Conservation (phyloP, 257 asterid genomes). For the Ballota nigra region DNA sequence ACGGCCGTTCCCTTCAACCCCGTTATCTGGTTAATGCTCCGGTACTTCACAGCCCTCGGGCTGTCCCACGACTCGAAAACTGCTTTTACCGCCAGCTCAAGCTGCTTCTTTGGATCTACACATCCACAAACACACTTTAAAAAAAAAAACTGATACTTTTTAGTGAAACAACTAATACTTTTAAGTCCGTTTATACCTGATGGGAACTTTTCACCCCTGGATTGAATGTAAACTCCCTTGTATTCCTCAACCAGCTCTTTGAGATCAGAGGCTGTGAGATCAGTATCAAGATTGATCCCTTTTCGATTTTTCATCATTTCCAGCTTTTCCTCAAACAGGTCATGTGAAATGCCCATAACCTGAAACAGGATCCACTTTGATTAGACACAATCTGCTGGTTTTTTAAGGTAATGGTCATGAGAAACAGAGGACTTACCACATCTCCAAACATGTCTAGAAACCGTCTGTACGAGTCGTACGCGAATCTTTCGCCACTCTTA, state of each 20-base stretch:
- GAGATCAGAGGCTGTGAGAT: slow-evolving; percentile 78
- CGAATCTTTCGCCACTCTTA: slow-evolving; percentile 92
- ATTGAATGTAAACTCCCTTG: slow-evolving; percentile 72
- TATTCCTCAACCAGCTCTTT: slow-evolving; percentile 81
- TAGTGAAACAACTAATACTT: not conserved
- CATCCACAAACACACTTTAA: not conserved
- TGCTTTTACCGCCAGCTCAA: slow-evolving; percentile 83
- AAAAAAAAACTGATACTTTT: not conserved
- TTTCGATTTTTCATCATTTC: slow-evolving; percentile 56
- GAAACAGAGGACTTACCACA: slow-evolving; percentile 55
- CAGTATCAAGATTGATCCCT: slow-evolving; percentile 70
- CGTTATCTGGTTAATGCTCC: slow-evolving; percentile 79
- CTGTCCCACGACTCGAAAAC: slow-evolving; percentile 98
- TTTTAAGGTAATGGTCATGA: not conserved
- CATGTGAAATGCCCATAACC: slow-evolving; percentile 86
- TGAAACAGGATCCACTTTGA: not conserved
- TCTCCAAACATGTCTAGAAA: slow-evolving; percentile 95
- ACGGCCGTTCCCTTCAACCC: slow-evolving; percentile 97
- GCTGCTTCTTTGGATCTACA: slow-evolving; percentile 77
- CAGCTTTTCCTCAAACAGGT: slow-evolving; percentile 75
- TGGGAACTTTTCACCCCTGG: slow-evolving; percentile 81
- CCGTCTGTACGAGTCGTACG: slow-evolving; percentile 85
- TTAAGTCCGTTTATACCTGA: slow-evolving; percentile 43
- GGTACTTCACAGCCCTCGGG: slow-evolving; percentile 79
- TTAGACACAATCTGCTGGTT: not conserved